These are phyloP conservation scores for Malus sieversii DNA, from an alignment of 306 rosid species.

Conservation along the genomic window DNA sequence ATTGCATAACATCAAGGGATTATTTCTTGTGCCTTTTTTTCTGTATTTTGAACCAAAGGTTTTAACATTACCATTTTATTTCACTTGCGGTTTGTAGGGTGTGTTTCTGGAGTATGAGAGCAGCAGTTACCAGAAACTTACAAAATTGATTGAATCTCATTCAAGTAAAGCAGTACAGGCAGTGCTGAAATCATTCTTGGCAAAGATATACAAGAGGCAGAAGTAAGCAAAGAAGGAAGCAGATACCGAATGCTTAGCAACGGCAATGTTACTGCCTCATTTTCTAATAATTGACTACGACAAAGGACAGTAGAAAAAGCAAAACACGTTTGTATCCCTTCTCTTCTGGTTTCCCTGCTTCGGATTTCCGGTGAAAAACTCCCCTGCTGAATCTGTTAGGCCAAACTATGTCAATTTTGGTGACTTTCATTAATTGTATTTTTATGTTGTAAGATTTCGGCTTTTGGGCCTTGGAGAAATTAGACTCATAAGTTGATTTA, in stretches of 20 bases:
- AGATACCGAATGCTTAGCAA: background rate
- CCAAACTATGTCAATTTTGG: background rate
- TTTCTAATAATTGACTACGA: background rate
- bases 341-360: background rate
- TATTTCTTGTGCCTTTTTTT: background rate
- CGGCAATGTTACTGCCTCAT: background rate
- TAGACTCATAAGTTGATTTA: background rate
- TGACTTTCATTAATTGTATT: background rate
- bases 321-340: background rate
- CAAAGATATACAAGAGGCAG: constrained; percentile 82
- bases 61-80: background rate
- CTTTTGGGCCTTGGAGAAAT: background rate
- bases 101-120: constrained; percentile 68
- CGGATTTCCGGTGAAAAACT: background rate
- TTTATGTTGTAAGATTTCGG: background rate
- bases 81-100: constrained; percentile 35
- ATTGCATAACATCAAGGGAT: background rate
- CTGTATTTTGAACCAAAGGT: background rate
- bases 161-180: constrained; percentile 71
- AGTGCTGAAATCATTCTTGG: constrained; percentile 82
- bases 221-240: constrained; percentile 36
- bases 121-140: constrained; percentile 54
- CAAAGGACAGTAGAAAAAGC: background rate
- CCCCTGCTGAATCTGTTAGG: background rate
- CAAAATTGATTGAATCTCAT: constrained; percentile 64